Base-by-base conservation (phyloP, 148 eudicot species). In the Oxyria digyna region DNA sequence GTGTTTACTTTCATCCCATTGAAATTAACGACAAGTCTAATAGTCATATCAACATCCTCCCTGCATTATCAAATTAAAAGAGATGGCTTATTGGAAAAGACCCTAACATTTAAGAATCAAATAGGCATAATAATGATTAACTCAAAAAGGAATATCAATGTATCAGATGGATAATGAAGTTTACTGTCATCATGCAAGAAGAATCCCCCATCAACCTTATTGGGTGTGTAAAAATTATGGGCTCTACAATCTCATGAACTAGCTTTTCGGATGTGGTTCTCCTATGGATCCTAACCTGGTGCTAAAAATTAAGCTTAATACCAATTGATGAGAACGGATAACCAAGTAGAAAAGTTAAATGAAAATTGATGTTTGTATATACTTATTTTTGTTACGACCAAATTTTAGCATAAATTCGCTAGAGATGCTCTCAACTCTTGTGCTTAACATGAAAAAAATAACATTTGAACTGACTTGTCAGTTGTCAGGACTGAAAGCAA, bases 1-100 rank as follows among this genome's bases (percentile, higher is more conserved):
- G 91, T 76, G 64, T 75, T 81, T 48, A 92, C 79, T 81, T 89
- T 92, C 81, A 92, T 85, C 65, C 96, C 96, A 26, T 78, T 92
- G 84, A 83, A 85, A 73, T 84, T 89, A 74, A 92, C 91, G 76
- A 92, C 97, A 79, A 92, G 89, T 80, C 96, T 85, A 69, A 92
- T 74, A 5, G 96, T 87, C 97, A 92, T 89, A 73, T 80, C 85
- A 46, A 92, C 85, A 77, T 92, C 97, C 78, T 83, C 87, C 85
- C 97, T 92, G 96, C 87, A 79, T 71, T 48, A 78, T 18, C 69
- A 69, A 65, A 29, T 69, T 27, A 33, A 42, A 54, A 74, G 41
- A 49, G 18, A 41, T 37, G 8, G n/a, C n/a, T n/a, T n/a, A 55
- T 50, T 8, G 35, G 65, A 10, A 18, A 33, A 33, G 42, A 21